Evolutionary conservation across 73 alveolate species (phyloP), one percentile per base, ranked within the genome.

Genomic region (Paramecium caudatum): DNA sequence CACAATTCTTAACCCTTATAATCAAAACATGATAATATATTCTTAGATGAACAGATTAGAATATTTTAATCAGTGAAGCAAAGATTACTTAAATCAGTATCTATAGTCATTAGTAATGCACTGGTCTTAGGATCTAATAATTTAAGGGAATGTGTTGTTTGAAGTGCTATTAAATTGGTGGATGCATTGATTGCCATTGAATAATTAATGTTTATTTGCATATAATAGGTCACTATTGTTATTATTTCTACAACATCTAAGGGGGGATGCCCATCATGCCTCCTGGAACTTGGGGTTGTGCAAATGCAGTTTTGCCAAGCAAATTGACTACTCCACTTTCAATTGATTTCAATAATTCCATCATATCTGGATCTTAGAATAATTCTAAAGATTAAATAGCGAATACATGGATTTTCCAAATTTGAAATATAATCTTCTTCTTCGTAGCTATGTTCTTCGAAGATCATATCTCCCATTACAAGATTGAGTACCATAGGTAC

Each of bases 371-470:
- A 61, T 85, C 92, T 69, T 70, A 41, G 45, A 37, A 70, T 70
- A 70, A 70, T 37, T 70, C 87, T 70, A 70, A 70, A 74, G 25
- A 49, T 49, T 21, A 3, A 32, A 2, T 9, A 39, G 46, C 34
- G 30, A 36, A 12, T 78, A 43, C 93, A 49, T 86, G 74, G 93
- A 45, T 86, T 78, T 25, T 86, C 84, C 16, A 86, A 80, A 46
- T 86, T 86, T 23, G 68, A 62, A 36, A 86, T 86, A 81, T 86
- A 63, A 21, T 86, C 93, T 63, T 86, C 93, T 30, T 86, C 93
- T 63, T 86, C 93, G 48, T 62, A 86, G 68, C 90, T 62, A 78
- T 63, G 68, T 63, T 86, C 93, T 63, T 86, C 93, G 32, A 62
- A 86, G 23, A 86, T 78, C 49, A 86, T 49, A 86, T 86, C 93